These are phyloP conservation scores for Trichosanthes cucumerina DNA, from an alignment of 306 rosid species.

Conservation along the genomic window DNA sequence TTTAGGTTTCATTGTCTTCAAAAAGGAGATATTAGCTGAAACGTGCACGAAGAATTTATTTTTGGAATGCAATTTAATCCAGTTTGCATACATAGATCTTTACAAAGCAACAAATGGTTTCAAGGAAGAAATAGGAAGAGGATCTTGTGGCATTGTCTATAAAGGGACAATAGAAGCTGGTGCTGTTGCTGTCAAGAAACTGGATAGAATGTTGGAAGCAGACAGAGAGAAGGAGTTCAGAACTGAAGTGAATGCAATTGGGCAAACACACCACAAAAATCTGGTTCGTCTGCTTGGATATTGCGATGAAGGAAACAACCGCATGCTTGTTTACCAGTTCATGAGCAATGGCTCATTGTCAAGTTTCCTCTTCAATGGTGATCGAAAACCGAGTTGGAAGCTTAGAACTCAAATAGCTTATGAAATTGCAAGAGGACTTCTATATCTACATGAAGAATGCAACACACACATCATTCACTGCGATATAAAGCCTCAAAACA, in stretches of 20 bases:
- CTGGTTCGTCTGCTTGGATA: constrained; percentile 24
- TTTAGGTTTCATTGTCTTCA: not conserved
- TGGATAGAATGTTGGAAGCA: constrained; percentile 9
- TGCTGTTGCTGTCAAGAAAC: constrained; percentile 22
- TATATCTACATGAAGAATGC: constrained; percentile 22
- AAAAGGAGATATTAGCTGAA: not conserved
- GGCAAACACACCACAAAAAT: constrained; percentile 28
- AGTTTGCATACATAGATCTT: constrained; percentile 15
- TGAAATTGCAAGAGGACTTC: not conserved
- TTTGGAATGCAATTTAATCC: constrained; percentile 4
- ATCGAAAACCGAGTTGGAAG: constrained; percentile 22
- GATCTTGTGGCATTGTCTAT: constrained; percentile 22
- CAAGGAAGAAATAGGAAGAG: constrained; percentile 25
- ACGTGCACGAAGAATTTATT: not conserved
- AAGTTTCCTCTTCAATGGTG: constrained; percentile 15
- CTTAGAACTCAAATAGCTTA: constrained; percentile 20
- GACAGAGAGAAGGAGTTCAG: constrained; percentile 24
- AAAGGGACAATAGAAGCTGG: not conserved
- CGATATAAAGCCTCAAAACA: constrained; percentile 15
- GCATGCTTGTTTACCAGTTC: constrained; percentile 30
- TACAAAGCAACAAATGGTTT: constrained; percentile 18
- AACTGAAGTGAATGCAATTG: constrained; percentile 10
- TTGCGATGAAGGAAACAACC: constrained; percentile 22
- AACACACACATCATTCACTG: constrained; percentile 24
- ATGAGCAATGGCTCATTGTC: constrained; percentile 28